Conservation (phyloP, 2,329 filamentous ascomycete genomes). For the Eutypa lata region DNA sequence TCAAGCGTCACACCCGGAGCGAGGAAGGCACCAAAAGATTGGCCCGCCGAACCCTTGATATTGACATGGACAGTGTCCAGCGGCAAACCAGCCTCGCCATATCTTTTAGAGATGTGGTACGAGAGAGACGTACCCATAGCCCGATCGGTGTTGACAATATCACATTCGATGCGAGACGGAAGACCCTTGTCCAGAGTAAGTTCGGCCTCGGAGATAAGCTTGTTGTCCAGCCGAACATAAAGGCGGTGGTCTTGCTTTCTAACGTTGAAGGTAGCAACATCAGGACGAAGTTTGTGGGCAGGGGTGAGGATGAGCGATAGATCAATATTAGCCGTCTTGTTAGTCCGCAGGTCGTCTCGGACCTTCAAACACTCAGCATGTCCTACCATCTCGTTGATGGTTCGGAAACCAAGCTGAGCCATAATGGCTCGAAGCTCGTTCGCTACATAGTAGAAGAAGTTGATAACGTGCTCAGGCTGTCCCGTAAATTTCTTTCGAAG, state of each 20-base stretch:
- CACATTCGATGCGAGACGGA: constrained; percentile 89
- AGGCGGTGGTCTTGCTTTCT: constrained; percentile 96
- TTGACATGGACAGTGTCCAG: constrained; percentile 94
- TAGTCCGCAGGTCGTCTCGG: constrained; percentile 80
- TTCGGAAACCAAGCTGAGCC: constrained; percentile 91
- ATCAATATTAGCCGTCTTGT: constrained; percentile 91
- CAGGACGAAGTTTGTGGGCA: constrained; percentile 90
- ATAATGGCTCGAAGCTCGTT: constrained; percentile 97
- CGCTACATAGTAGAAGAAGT: constrained; percentile 97
- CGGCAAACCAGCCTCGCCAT: constrained; percentile 83
- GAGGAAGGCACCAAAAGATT: constrained; percentile 93
- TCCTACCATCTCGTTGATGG: constrained; percentile 96
- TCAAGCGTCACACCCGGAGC: constrained; percentile 92
- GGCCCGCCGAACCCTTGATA: constrained; percentile 92
- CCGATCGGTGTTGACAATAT: constrained; percentile 95
- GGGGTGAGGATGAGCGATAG: constrained; percentile 89
- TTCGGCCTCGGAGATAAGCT: constrained; percentile 93
- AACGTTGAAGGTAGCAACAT: constrained; percentile 95
- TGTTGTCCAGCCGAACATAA: constrained; percentile 91
- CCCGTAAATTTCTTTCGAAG: constrained; percentile 91
- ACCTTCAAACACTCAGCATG: constrained; percentile 83
- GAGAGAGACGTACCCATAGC: constrained; percentile 90
- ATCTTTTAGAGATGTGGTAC: constrained; percentile 91
- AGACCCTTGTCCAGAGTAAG: constrained; percentile 91
- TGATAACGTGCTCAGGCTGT: constrained; percentile 93